Base-by-base conservation (phyloP, 108 stramenopile species). In the Fistulifera pelliculosa region DNA sequence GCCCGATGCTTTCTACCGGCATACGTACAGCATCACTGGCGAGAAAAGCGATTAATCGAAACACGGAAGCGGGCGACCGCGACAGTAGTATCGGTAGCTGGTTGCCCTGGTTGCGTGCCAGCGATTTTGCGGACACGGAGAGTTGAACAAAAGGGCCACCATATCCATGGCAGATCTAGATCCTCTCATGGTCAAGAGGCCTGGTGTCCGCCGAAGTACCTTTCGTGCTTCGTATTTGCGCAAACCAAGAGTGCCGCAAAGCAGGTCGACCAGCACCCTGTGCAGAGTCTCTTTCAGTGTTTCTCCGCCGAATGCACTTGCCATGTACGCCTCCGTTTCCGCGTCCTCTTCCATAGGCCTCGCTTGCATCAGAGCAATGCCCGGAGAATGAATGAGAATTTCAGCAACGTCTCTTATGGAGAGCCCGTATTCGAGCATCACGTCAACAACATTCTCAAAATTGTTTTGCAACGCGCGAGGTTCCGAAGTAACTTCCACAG, bases 181-280 rank as follows among this genome's bases (percentile, higher is more conserved):
- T 22, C 86, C 86, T 43, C 68, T 53, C 43, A 70, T 73, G 11
- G 78, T 77, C 21, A 88, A 64, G 1, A 88, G 60, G 16, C 80
- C 77, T 11, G 86, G 73, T 13, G 77, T 77, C 31, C 54, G 58
- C 31, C 86, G 58, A 17, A 88, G 47, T 3, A 88, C 70, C 68
- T 88, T 77, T 15, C 82, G 62, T 0, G 86, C 86, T 54, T 88
- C 86, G 54, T 84, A 88, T 56, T 62, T 68, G 27, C 86, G 63
- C 19, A 88, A 62, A 19, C 60, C 43, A 13, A 88, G 60, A 2
- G 69, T 71, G 1, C 51, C 51, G 24, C 74, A 52, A 5, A 88
- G 61, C 27, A 83, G 21, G 12, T 62, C 66, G 0, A 50, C 24
- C 40, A 88, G 60, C 1, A 78, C 60, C 26, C 75, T 52, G 27